A percentile compares a stretch with the other conserved stretches of the same genome.
Conservation (phyloP, 169 alveolate genomes). For the Perkinsus marinus region DNA sequence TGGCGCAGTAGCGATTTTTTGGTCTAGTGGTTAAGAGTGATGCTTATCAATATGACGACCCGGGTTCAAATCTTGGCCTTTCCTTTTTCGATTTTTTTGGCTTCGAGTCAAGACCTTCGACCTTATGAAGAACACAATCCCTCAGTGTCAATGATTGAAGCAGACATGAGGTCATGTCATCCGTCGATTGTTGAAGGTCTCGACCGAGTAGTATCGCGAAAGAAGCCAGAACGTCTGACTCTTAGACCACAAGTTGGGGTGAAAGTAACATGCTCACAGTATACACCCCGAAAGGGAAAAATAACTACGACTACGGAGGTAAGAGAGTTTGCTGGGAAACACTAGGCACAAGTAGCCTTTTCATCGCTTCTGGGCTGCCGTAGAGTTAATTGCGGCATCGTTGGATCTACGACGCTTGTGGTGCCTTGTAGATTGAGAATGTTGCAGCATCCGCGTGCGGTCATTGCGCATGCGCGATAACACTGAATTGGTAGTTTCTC, state of each 20-base stretch:
- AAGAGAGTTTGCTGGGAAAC: too few species aligned
- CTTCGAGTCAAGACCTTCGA: not conserved
- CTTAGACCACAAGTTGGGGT: not conserved
- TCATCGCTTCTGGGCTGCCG: too few species aligned
- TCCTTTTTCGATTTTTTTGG: not conserved
- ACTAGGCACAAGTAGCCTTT: too few species aligned
- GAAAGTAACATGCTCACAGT: not conserved
- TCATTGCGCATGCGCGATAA: too few species aligned
- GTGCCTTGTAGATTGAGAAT: too few species aligned
- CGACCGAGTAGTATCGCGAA: not conserved
- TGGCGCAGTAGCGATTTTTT: too few species aligned
- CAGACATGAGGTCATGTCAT: not conserved
- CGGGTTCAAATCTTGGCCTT: not conserved
- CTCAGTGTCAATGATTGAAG: not conserved
- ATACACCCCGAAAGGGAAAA: not conserved
- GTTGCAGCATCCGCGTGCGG: too few species aligned
- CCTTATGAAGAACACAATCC: not conserved
- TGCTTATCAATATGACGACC: not conserved
- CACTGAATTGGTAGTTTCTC: too few species aligned
- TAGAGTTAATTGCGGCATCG: too few species aligned
- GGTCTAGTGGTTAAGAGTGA: not conserved
- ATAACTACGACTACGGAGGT: too few species aligned
- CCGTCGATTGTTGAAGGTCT: not conserved
- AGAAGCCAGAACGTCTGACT: not conserved
- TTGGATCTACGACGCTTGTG: too few species aligned